Evolutionary conservation across 169 alveolate species (phyloP), one percentile per base, ranked within the genome.

Genomic region (Plasmodium adleri): DNA sequence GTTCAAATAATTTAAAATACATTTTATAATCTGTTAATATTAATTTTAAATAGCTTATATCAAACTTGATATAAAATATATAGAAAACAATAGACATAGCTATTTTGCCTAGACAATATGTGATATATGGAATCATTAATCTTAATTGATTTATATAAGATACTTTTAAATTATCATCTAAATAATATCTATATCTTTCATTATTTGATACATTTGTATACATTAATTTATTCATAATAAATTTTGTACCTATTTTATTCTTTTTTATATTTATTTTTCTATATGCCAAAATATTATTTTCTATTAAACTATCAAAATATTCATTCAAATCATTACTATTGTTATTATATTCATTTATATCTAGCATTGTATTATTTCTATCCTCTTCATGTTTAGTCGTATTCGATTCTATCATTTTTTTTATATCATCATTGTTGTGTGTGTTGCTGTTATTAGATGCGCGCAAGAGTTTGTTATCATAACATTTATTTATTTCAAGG

Each of bases 71-170:
- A 43, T 78, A 78, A 45, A 78, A 78, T n/a, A 78, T 59, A 70
- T 78, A 78, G 8, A 78, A 59, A 50, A 78, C 78, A 32, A 78
- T 64, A 2, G 89, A 78, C 78, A 66, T 78, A 0, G 89, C 73
- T 39, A 78, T 78, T 59, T 78, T 78, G 0, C 89, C 89, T 12
- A 78, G 39, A 10, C 89, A 78, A 58, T 78, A 78, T 20, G 43
- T 66, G 1, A 78, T 45, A 78, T 78, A 78, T 26, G 89, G 89
- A n/a, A 78, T 78, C 70, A 78, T 78, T 39, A 78, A 70, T 13
- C 89, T 75, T n/a, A 78, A 26, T 49, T 78, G 89, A 58, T 78
- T 78, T 9, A 52, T 45, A 28, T 78, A 66, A 5, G 89, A 64
- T 2, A 78, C 76, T 60, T 78, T 78, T 22, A 78, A 58, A 63